Evolutionary conservation across 2,329 filamentous ascomycete genomes (phyloP), one percentile per base, ranked within the genome.

Genomic region (Fusarium nodosum): DNA sequence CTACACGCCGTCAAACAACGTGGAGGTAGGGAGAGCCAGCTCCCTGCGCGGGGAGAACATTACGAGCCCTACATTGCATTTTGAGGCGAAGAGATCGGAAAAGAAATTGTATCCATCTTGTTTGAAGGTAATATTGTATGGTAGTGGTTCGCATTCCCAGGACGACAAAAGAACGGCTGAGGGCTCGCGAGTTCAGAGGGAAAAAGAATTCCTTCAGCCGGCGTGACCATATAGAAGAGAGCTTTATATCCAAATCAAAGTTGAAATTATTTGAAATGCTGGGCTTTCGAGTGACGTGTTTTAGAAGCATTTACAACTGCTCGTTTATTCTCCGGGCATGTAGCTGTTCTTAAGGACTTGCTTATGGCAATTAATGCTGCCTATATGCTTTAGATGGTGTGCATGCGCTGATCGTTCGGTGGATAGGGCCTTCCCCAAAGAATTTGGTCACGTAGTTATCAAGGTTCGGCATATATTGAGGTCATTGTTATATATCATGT

Each of bases 131-230:
- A 62, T 44, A 52, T 47, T 60, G 57, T 60, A 47, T 22, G 60
- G 44, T 63, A 56, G 33, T 64, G 60, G 26, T 46, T 55, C 57
- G 45, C 53, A 69, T 69, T 71, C 50, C 56, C 42, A 28, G 55
- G 60, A 57, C 22, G 42, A 24, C 30, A 45, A 59, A 69, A 68
- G 52, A 52, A 45, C 7, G 56, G 55, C 34, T 44, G 50, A 54
- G 66, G 45, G 51, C 50, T 42, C 54, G 41, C 52, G 46, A 54
- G 45, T 42, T 47, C 38, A 51, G 36, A 41, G 45, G 33, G 9
- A 48, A 46, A 34, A 56, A 24, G 33, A 31, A 44, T 28, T 53
- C 38, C 33, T 56, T 59, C 51, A 44, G 33, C 16, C 34, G 20
- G 34, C n/a, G 54, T 60, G 46, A 42, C 51, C 33, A 44, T 64